Conservation (phyloP, 176 grass and related monocot genomes). For the Saccharum officinarum region DNA sequence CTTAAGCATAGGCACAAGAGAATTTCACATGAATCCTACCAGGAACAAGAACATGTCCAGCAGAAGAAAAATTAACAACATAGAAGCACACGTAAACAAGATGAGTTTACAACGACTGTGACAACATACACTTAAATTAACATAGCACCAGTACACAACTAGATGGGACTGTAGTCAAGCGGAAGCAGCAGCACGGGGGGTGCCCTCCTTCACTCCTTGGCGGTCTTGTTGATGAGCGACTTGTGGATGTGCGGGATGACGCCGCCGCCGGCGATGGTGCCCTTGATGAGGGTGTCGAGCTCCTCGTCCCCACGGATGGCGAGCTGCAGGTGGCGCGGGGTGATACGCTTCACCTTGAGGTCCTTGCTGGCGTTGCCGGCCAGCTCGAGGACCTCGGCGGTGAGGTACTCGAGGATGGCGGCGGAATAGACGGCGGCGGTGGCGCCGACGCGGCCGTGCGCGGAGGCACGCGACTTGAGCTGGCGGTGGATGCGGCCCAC, state of each 20-base stretch:
- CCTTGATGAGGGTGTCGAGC: conserved; percentile 80
- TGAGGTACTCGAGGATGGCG: conserved; percentile 75
- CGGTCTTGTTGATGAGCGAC: conserved; percentile 70
- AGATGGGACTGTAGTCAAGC: background rate
- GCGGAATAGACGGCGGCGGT: conserved; percentile 75
- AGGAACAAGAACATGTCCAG: too few relatives aligned
- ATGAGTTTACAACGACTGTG: background rate
- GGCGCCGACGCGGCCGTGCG: conserved; percentile 69
- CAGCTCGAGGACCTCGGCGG: conserved; percentile 66
- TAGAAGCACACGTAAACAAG: background rate
- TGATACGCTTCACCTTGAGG: conserved; percentile 80
- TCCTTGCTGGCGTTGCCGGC: conserved; percentile 86
- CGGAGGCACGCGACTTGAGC: conserved; percentile 64
- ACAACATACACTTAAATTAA: background rate
- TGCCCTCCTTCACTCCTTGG: conserved; percentile 48
- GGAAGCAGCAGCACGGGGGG: background rate
- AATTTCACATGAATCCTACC: too few relatives aligned
- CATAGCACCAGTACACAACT: background rate
- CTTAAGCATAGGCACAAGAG: too few relatives aligned
- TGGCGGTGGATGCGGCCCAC: conserved; percentile 68
- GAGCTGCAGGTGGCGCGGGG: conserved; percentile 74
- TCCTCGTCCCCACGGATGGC: conserved; percentile 74
- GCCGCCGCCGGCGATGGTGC: conserved; percentile 72
- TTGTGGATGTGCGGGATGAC: conserved; percentile 81
- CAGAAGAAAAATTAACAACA: background rate